Percentiles rank a stretch among this genome's conserved stretches.
These are phyloP conservation scores for Candida loeiensis DNA, from an alignment of 805 yeast species.

Conservation along the genomic window DNA sequence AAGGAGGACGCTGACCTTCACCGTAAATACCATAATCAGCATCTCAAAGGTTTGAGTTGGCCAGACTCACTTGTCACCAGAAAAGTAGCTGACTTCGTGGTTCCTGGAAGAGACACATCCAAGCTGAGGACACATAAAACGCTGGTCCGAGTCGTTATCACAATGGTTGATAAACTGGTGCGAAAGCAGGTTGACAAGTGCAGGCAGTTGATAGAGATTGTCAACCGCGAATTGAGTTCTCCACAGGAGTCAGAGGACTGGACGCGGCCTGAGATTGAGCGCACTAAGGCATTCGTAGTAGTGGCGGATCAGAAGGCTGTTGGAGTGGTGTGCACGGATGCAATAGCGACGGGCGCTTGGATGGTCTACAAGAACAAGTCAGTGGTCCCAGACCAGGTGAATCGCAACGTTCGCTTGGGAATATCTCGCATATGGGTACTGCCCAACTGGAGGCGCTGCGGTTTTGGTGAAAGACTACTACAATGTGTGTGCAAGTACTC, in stretches of 20 bases:
- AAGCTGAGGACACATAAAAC: not conserved
- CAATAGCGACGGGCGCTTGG: constrained; percentile 51
- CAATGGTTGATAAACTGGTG: constrained; percentile 21
- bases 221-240: constrained; percentile 60
- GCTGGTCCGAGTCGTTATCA: constrained; percentile 12
- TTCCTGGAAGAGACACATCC: not conserved
- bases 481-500: constrained; percentile 41
- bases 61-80: constrained; percentile 11
- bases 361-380: constrained; percentile 52
- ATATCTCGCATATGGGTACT: constrained; percentile 45
- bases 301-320: constrained; percentile 46
- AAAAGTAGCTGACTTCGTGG: constrained; percentile 2
- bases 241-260: constrained; percentile 36
- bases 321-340: constrained; percentile 56
- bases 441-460: constrained; percentile 44
- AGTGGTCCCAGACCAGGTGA: constrained; percentile 43
- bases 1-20: constrained; percentile 47
- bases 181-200: constrained; percentile 23
- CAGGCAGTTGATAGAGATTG: constrained; percentile 43
- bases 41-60: constrained; percentile 52
- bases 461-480: constrained; percentile 48
- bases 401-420: constrained; percentile 34
- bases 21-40: constrained; percentile 47
- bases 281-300: constrained; percentile 44
- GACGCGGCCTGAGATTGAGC: constrained; percentile 17